Evolutionary conservation across 2,329 filamentous ascomycete genomes (phyloP).

Genomic region (Bipolaris oryzae): DNA sequence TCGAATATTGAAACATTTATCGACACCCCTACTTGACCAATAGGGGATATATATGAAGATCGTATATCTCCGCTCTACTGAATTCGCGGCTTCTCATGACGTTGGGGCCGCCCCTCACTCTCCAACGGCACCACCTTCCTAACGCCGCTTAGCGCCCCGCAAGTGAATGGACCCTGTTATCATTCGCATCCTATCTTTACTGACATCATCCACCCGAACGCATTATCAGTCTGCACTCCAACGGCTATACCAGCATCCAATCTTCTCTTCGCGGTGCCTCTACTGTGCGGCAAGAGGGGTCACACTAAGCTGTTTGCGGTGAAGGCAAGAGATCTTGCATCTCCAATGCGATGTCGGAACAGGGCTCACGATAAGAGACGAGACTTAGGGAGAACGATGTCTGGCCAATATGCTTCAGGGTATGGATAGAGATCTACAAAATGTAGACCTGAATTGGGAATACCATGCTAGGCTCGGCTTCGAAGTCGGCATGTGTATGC

Average conservation of each 20-base stretch:
- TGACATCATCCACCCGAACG: constrained; percentile 6
- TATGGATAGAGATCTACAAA: constrained; percentile 3
- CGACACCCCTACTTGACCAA: background rate
- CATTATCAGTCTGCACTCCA: background rate
- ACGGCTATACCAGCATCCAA: background rate
- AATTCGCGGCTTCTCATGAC: background rate
- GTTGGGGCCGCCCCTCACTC: constrained; percentile 4
- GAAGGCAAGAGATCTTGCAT: constrained; percentile 4
- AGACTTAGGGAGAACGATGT: background rate
- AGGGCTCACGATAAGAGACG: constrained; percentile 10
- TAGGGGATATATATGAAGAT: no score
- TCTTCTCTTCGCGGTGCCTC: background rate
- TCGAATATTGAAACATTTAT: background rate
- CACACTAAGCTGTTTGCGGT: background rate
- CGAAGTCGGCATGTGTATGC: constrained; percentile 6
- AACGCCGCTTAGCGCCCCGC: constrained; percentile 11
- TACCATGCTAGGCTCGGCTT: background rate
- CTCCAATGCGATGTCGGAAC: constrained; percentile 1
- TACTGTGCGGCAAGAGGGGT: background rate
- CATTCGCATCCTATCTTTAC: constrained; percentile 4
- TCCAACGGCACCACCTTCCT: constrained; percentile 12
- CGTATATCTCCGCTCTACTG: background rate
- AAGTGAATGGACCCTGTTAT: constrained; percentile 6
- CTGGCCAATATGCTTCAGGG: background rate
- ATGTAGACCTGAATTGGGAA: background rate